Evolutionary conservation across 129 eudicot genomes (phyloP).

Genomic region (Sambucus nigra): DNA sequence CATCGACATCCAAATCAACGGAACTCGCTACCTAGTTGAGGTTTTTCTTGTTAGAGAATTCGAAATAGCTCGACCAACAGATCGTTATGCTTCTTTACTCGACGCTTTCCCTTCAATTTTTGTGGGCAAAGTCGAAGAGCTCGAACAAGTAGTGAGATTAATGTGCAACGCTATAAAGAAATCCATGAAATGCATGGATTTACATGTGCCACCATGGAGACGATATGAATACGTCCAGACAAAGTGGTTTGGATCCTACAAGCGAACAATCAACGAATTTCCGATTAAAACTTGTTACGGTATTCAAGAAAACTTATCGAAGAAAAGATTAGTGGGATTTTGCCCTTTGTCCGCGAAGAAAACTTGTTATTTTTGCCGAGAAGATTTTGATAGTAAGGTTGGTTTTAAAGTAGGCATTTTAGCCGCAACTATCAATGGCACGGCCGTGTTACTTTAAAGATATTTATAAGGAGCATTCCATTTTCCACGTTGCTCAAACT

Average conservation of each 20-base stretch:
- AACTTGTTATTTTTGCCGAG: conserved; percentile 18
- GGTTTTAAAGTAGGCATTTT: conserved; percentile 46
- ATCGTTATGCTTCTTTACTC: conserved; percentile 31
- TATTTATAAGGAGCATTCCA: too few species aligned
- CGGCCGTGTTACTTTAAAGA: too few species aligned
- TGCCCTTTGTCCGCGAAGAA: conserved; percentile 8
- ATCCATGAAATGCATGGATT: conserved; percentile 32
- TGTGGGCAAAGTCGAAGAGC: conserved; percentile 28
- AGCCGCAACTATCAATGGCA: conserved; percentile 26
- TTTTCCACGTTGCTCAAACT: too few species aligned
- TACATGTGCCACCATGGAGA: conserved; percentile 64
- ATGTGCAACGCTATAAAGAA: conserved; percentile 43
- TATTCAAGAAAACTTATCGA: background rate
- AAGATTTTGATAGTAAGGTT: conserved; percentile 19
- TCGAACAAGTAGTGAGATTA: conserved; percentile 31
- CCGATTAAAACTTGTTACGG: background rate
- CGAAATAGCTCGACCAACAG: conserved; percentile 52
- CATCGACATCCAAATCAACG: conserved; percentile 36
- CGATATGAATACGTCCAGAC: conserved; percentile 37
- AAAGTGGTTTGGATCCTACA: conserved; percentile 55
- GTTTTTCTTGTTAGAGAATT: conserved; percentile 42
- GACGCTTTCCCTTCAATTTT: conserved; percentile 33
- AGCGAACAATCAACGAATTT: conserved; percentile 29
- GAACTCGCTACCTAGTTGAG: conserved; percentile 43
- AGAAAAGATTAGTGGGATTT: conserved; percentile 35